These are phyloP conservation scores for Metarhizium anisopliae DNA, from an alignment of 2,329 filamentous ascomycete species.

Conservation along the genomic window DNA sequence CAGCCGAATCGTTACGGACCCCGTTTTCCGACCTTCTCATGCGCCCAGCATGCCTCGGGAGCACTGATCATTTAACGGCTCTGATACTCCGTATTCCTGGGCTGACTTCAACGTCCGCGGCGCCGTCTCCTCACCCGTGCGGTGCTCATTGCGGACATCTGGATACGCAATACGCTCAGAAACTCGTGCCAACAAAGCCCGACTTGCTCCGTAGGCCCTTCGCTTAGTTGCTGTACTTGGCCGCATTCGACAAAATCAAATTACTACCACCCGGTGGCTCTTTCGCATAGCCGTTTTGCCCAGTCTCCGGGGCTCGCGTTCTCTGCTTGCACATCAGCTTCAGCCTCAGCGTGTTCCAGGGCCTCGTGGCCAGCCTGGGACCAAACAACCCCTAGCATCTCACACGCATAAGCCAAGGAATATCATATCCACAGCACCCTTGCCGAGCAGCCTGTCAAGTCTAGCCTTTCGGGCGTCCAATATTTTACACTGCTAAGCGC, in stretches of 20 bases:
- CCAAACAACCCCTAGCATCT: neutral
- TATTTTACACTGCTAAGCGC: conserved; percentile 1
- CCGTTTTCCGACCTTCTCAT: neutral
- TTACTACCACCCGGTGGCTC: neutral
- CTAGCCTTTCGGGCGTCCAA: neutral
- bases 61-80: neutral
- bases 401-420: neutral
- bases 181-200: neutral
- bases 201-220: neutral
- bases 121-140: neutral
- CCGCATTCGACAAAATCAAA: neutral
- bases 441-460: neutral
- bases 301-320: neutral
- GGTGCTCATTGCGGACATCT: no score
- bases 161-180: neutral
- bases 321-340: neutral
- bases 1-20: neutral
- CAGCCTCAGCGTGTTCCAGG: neutral
- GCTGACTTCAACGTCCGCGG: neutral
- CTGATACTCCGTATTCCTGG: neutral
- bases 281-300: neutral
- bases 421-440: conserved; percentile 1
- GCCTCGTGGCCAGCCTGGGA: neutral
- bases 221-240: neutral
- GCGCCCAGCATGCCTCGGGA: neutral